These are phyloP conservation scores for Chaetothyriales sp. DNA, from an alignment of 2,329 filamentous ascomycete genomes.

Conservation along the genomic window DNA sequence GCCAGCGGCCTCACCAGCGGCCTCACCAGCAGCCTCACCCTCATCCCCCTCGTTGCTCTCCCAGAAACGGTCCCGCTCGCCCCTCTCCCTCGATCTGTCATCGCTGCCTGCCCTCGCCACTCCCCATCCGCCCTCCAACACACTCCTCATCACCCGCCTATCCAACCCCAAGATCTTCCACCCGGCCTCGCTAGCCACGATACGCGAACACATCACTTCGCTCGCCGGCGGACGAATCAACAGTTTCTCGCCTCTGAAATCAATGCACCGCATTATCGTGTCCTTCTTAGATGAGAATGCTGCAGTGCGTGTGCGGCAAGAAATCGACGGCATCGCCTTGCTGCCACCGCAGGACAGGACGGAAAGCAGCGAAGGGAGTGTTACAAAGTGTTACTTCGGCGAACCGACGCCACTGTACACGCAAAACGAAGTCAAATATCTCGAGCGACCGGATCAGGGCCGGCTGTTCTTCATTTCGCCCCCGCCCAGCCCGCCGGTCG, in stretches of 20 bases:
- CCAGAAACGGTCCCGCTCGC: slow-evolving; percentile 16
- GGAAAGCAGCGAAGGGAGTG: slow-evolving; percentile 16
- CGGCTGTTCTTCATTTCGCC: slow-evolving; percentile 56
- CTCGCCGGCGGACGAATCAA: slow-evolving; percentile 28
- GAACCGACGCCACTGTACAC: slow-evolving; percentile 30
- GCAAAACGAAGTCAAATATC: slow-evolving; percentile 30
- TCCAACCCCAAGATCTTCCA: slow-evolving; percentile 34
- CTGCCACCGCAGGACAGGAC: slow-evolving; percentile 8
- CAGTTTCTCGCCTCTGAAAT: slow-evolving; percentile 39
- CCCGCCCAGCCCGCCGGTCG: slow-evolving; percentile 49
- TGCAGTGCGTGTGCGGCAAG: slow-evolving; percentile 31
- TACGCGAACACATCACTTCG: slow-evolving; percentile 30
- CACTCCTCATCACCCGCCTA: slow-evolving; percentile 37
- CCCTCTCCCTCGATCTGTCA: slow-evolving; percentile 34
- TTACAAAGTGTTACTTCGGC: slow-evolving; percentile 40
- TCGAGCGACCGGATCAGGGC: slow-evolving; percentile 43
- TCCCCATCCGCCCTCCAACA: slow-evolving; percentile 36
- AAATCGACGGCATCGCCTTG: slow-evolving; percentile 28
- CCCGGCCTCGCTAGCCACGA: slow-evolving; percentile 29
- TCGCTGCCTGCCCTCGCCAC: slow-evolving; percentile 31
- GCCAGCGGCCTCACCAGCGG: too few relatives aligned
- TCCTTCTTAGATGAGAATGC: slow-evolving; percentile 32
- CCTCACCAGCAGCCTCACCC: slow-evolving; percentile 18
- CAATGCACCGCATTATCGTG: slow-evolving; percentile 37
- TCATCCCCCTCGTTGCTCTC: slow-evolving; percentile 20